Base-by-base conservation (phyloP, 2,329 filamentous ascomycete genomes). In the Cladorrhinum sp. region DNA sequence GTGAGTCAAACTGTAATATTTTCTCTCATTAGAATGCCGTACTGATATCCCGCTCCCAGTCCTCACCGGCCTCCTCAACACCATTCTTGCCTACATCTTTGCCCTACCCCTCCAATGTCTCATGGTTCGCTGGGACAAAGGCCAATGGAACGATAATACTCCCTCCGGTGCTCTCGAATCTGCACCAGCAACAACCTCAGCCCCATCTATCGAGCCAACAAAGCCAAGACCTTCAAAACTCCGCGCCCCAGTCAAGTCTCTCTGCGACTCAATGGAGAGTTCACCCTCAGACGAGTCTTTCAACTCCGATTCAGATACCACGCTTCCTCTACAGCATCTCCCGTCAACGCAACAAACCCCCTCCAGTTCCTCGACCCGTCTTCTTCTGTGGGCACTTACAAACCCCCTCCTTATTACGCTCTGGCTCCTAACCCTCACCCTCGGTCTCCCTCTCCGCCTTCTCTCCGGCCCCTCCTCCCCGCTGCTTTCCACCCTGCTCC, bases 401-500 rank as follows among this genome's bases (percentile, higher is more conserved):
- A 71, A 74, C 58, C 71, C 70, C 3, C 66, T 75, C 58, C 66
- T 74, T 1, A 54, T 66, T 49, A 59, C 68, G 0, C 75, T 66
- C 2, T 65, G 78, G 48, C 27, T 73, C 6, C 61, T 69, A 8
- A 70, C 77, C 9, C 64, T 77, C 2, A 29, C 70, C 0, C 32
- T 81, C 7, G 79, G 79, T 1, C 61, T 79, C 0, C 80, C 80
- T 0, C 60, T 82, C 0, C 75, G 78, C 0, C 64, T 69, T 2
- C 45, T 59, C 0, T 63, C 65, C 0, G 59, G 68, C 1, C 3
- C 41, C 3, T 74, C 76, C 55, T 73, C 77, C 22, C 72, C 75
- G 0, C 67, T 76, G 1, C 72, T 85, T 3, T 77, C 84, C 38
- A 77, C 77, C 0, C 77, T 75, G 23, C 71, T 78, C 12, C 70